Evolutionary conservation across 768 basidiomycete species (phyloP), one percentile per base, ranked within the genome.

Genomic region (Cytidiella melzeri): DNA sequence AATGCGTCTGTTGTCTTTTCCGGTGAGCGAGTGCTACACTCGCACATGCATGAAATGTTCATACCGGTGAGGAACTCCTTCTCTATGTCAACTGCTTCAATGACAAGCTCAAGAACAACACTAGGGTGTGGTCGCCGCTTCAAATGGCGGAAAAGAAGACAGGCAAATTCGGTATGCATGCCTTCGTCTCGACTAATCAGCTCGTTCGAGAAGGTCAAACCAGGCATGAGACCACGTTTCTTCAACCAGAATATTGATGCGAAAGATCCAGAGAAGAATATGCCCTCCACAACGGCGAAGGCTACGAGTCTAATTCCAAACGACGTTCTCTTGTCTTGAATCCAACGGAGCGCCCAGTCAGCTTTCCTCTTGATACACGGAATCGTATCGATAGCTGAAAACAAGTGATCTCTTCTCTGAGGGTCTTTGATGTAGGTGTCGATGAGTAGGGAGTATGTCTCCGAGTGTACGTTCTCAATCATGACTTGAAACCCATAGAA

Each of bases 401-500:
- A 96, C 5, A 97, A 84, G 59, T 83, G 83, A 30, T 81, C 79
- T 37, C 92, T 83, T 61, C 90, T 69, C 1, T 64, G 71, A 4
- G 79, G 62, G 48, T 97, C 93, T 60, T 87, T 88, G 68, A 97
- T 89, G 65, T 95, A 96, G 4, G 84, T 90, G 65, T 96, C 92
- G 60, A 97, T 94, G 58, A 97, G 83, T 30, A 96, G 80, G 0
- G 93, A 96, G 67, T 97, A 97, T 0, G 93, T 94, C 63, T 97
- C 93, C 2, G 92, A 93, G 67, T 97, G 94, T 34, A 97, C 81
- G 65, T 97, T 97, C 61, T 96, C 94, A 82, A 95, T 97, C 93
- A 96, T 96, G 59, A 97, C 90, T 65, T 97, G 93, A 72, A 95
- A 96, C 15, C 93, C 93, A 61, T 96, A 97, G 70, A 97, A 97